phyloP scores from a whole-genome alignment of 2,329 filamentous ascomycete species.

The Alternaria sp. region DNA sequence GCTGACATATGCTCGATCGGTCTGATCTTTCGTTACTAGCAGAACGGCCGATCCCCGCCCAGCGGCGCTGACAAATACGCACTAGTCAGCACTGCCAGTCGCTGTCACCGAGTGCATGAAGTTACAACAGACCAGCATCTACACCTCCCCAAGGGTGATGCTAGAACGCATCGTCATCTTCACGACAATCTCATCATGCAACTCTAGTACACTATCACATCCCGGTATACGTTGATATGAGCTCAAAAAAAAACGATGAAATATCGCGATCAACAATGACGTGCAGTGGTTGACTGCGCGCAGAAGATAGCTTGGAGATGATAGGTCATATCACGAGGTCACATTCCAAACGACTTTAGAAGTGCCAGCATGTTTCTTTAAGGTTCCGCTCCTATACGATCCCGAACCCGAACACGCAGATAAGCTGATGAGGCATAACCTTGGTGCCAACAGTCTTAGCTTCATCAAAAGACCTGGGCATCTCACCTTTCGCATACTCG shows the following conservation, averaged over 20 bases:
- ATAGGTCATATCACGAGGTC: not conserved
- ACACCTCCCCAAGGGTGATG: not conserved
- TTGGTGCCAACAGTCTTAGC: not conserved
- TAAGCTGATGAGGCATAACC: not conserved
- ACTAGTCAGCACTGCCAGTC: conserved; percentile 29
- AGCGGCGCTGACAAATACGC: conserved; percentile 9
- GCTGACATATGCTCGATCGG: conserved; percentile 25
- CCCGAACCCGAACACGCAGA: not conserved
- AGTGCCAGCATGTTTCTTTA: not conserved
- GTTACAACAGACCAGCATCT: not conserved
- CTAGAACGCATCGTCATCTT: not conserved
- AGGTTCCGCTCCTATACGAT: not conserved
- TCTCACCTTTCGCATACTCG: not conserved
- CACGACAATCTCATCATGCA: not conserved
- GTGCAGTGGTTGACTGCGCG: not conserved
- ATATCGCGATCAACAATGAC: not conserved
- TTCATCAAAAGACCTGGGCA: not conserved
- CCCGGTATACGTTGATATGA: not conserved
- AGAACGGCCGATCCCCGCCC: not conserved
- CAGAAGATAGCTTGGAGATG: not conserved
- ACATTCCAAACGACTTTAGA: not conserved
- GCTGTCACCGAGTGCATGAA: conserved; percentile 11
- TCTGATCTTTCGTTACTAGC: conserved; percentile 1
- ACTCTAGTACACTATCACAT: not conserved
- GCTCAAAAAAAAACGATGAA: not conserved